Evolutionary conservation across 2,329 filamentous ascomycete genomes (phyloP).

Genomic region (Fusarium marasasianum): DNA sequence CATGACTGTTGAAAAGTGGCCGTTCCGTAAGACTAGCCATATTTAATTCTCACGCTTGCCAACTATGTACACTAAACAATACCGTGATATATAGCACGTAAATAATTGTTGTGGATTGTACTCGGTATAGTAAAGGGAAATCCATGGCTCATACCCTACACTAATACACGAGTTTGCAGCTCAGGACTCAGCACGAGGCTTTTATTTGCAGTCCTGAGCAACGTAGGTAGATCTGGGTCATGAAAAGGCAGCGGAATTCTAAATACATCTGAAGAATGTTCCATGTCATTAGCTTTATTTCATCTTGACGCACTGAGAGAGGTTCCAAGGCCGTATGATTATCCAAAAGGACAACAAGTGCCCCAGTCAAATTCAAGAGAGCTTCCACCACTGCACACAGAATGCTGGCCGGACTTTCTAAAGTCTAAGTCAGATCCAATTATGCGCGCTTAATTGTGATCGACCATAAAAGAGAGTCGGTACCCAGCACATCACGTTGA

Average conservation of each 20-base stretch:
- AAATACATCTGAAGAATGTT: accelerated
- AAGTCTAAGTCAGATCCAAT: not conserved
- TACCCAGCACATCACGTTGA: not conserved
- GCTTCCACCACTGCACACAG: not conserved
- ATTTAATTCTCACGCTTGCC: not conserved
- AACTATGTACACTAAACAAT: not conserved
- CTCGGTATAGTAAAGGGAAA: too few species aligned
- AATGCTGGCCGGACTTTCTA: not conserved
- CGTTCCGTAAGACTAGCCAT: accelerated
- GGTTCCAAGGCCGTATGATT: accelerated
- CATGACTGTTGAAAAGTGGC: accelerated
- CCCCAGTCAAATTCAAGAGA: accelerated
- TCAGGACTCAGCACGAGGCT: not conserved
- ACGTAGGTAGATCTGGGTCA: accelerated
- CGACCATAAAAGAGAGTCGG: not conserved
- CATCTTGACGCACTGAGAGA: accelerated
- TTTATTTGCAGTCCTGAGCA: too few species aligned
- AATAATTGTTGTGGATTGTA: not conserved
- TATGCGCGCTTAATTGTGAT: not conserved
- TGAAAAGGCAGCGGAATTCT: accelerated
- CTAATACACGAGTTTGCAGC: not conserved
- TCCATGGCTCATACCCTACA: not conserved
- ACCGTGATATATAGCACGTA: not conserved
- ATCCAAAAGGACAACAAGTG: accelerated
- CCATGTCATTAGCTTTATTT: accelerated